Base-by-base conservation (phyloP, 495 filamentous ascomycete species). In the Lentithecium fluviatile region DNA sequence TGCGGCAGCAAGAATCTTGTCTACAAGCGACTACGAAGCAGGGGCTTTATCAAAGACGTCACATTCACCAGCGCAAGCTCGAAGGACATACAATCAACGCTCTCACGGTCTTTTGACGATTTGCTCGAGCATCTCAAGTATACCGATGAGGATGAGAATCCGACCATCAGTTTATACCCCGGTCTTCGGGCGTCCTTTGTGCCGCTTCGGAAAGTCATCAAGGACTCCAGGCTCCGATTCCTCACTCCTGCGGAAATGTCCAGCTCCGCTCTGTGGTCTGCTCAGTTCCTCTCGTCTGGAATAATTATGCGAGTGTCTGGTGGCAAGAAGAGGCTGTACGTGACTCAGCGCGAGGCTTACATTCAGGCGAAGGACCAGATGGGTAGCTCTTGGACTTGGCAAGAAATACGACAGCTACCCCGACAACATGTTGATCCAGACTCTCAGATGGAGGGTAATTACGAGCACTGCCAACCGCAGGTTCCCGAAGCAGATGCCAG, bases 191-290 rank as follows among this genome's bases (percentile, higher is more conserved):
- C 82, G 46, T 66, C 78, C 7, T 88, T 85, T 79, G 76, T 88
- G 10, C 87, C 87, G 3, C 73, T 91, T 19, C 80, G 88, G 24
- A 91, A 91, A 66, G 67, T 88, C 2, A 80, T 85, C 70, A 88
- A 84, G 62, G 83, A 88, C 51, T 82, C 83, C 0, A 76, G 78
- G 11, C 77, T 91, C 1, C 82, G 82, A 7, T 90, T 88, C 63
- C 77, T 91, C 17, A 76, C 76, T 21, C 77, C 78, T 1, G 74
- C 82, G 1, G 87, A 91, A 69, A 84, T 88, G 80, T 72, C 84
- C 21, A 87, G 83, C 4, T 78, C 84, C 3, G 79, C 82, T 5
- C 74, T 83, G 4, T 91, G 87, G 87, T 82, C 82, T 38, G 82
- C 82, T 11, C 77, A 82, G 6, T 90, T 89, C 49, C 73, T 91